Evolutionary conservation across 1,284 basidiomycete species (phyloP), one percentile per base, ranked within the genome.

Genomic region (Ceratobasidium sp.): DNA sequence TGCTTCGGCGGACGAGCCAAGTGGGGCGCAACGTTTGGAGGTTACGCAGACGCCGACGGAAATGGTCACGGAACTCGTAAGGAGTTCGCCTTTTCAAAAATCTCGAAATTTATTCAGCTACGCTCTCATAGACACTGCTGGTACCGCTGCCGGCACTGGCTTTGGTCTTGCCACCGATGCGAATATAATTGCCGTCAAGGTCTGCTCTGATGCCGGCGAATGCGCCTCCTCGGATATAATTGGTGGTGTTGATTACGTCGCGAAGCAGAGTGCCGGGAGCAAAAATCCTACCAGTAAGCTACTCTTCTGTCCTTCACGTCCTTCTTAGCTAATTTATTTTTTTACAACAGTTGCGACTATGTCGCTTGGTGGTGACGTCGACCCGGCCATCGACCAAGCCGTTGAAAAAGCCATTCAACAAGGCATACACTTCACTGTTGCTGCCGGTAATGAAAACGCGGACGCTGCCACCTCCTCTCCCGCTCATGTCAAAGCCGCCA

Each of bases 121-220:
- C 33, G 5, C 59, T 20, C 4, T 62, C 3, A 26, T 15, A 78
- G 71, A 66, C 67, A 38, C 75, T 77, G 86, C 86, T 23, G 86
- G 85, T 54, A 86, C 86, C 44, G 86, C 86, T 57, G 86, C 84
- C 1, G 86, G 86, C 85, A 86, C 82, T 88, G 92, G 88, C 83
- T 97, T 95, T 83, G 98, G 98, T 87, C 96, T 99, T 64, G 97
- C 97, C 78, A 99, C 99, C 91, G 90, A 90, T 81, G 97, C 96
- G 64, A 90, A 94, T 79, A 89, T 99, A 80, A 91, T 96, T 81
- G 98, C 98, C 69, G 97, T 99, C 87, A 99, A 99, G 90, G 98
- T 99, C 28, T 91, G 99, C 74, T 96, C 96, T 44, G 91, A 93
- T 70, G 94, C 96, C 82, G 98, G 98, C 62, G 94, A 92, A 79